Conservation (phyloP, 116 monocot species). For the Phalaenopsis hybrid region DNA sequence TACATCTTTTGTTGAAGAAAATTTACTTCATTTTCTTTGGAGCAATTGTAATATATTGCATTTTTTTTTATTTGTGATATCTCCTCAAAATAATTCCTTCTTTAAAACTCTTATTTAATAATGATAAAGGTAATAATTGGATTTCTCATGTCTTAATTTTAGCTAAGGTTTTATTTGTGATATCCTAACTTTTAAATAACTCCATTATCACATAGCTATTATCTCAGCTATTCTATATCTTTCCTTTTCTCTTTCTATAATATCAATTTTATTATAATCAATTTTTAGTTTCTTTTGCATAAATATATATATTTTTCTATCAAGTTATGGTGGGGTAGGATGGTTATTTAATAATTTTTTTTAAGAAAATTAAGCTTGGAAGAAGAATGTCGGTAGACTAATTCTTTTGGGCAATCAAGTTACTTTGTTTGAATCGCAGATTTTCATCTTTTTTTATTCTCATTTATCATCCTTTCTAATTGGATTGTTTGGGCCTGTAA, state of each 20-base stretch:
- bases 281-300: background rate
- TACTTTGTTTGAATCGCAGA: background rate
- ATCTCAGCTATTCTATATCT: background rate
- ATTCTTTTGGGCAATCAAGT: background rate
- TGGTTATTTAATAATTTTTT: background rate
- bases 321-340: background rate
- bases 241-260: background rate
- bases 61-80: background rate
- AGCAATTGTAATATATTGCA: background rate
- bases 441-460: background rate
- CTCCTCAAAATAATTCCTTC: background rate
- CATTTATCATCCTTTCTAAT: background rate
- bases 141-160: background rate
- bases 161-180: background rate
- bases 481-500: background rate
- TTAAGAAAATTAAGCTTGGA: background rate
- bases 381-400: background rate
- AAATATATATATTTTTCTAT: background rate
- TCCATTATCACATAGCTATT: background rate
- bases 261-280: background rate
- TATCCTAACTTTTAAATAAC: background rate
- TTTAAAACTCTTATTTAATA: background rate
- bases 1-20: too few relatives aligned
- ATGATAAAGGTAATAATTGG: background rate
- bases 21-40: background rate